These are phyloP conservation scores for Colletotrichum filicis DNA, from an alignment of 2,329 filamentous ascomycete species.

Conservation along the genomic window DNA sequence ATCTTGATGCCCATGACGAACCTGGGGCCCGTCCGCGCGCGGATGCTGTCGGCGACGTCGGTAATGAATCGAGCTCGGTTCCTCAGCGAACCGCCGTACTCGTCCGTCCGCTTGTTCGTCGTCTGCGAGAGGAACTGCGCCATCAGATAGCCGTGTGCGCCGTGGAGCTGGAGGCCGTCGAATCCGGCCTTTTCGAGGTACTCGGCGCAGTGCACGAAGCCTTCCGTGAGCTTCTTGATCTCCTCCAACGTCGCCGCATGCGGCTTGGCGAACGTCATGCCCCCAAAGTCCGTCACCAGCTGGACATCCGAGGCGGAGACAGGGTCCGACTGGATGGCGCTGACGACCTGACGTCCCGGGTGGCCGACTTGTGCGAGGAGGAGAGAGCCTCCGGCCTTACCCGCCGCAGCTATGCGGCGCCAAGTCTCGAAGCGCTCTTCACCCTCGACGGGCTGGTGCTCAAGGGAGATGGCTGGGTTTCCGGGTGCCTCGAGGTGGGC, in stretches of 20 bases:
- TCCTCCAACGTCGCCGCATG: conserved; percentile 62
- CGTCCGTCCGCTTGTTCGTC: conserved; percentile 61
- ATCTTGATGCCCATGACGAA: conserved; percentile 66
- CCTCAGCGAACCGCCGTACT: conserved; percentile 55
- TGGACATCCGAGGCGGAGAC: conserved; percentile 54
- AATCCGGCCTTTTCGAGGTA: conserved; percentile 72
- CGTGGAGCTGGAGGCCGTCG: conserved; percentile 61
- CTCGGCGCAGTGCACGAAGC: conserved; percentile 70
- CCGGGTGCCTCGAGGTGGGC: conserved; percentile 67
- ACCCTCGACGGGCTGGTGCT: conserved; percentile 59
- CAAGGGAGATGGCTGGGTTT: conserved; percentile 67
- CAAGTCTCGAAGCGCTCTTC: conserved; percentile 72
- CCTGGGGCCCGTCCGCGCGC: conserved; percentile 39
- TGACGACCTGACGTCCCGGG: conserved; percentile 66
- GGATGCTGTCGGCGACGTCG: conserved; percentile 51
- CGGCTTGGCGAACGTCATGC: conserved; percentile 56
- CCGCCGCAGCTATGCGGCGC: conserved; percentile 62
- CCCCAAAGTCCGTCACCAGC: conserved; percentile 38
- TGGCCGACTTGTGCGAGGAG: conserved; percentile 71
- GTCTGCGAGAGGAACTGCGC: conserved; percentile 60
- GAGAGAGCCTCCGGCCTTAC: conserved; percentile 49
- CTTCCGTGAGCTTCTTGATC: conserved; percentile 65
- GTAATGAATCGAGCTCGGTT: conserved; percentile 57
- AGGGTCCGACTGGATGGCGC: conserved; percentile 45
- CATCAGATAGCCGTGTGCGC: conserved; percentile 64